phyloP scores from a whole-genome alignment of 2,329 filamentous ascomycete genomes.

The Pleomassaria siparia region DNA sequence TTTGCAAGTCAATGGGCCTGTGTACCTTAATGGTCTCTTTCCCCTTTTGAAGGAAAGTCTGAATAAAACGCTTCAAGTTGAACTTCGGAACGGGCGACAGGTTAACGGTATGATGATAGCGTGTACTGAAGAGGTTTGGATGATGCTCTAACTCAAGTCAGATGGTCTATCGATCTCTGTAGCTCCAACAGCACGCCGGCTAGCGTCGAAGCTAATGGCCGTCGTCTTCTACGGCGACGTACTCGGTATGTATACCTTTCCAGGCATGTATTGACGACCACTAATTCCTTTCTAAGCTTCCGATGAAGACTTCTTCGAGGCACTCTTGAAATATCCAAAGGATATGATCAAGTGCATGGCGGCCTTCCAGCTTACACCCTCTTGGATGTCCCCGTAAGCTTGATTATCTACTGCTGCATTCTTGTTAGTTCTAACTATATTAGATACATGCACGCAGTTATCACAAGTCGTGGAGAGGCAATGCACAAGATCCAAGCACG shows the following conservation, averaged over 20 bases:
- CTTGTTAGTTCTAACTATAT: not conserved
- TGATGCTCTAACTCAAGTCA: not conserved
- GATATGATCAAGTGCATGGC: slow-evolving; percentile 15
- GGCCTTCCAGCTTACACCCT: slow-evolving; percentile 13
- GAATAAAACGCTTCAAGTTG: slow-evolving; percentile 1
- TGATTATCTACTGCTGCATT: not conserved
- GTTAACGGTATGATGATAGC: not conserved
- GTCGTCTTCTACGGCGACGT: slow-evolving; percentile 12
- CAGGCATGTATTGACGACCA: not conserved
- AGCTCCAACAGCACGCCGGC: slow-evolving; percentile 4
- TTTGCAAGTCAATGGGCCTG: slow-evolving; percentile 10
- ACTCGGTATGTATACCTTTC: slow-evolving; percentile 3
- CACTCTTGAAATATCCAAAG: slow-evolving; percentile 9
- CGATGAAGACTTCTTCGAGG: slow-evolving; percentile 5
- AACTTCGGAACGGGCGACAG: not conserved
- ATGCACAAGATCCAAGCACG: slow-evolving; percentile 1
- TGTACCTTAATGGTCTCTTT: slow-evolving; percentile 4
- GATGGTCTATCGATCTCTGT: slow-evolving; percentile 7
- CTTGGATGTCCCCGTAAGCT: slow-evolving; percentile 12
- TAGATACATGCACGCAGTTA: slow-evolving; percentile 7
- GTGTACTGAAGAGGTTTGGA: not conserved
- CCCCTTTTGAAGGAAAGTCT: slow-evolving; percentile 5
- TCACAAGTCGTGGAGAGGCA: slow-evolving; percentile 10
- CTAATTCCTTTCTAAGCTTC: slow-evolving; percentile 2
- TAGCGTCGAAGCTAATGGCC: slow-evolving; percentile 8